Evolutionary conservation across 345 rosid species (phyloP).

Genomic region (Pistacia atlantica): DNA sequence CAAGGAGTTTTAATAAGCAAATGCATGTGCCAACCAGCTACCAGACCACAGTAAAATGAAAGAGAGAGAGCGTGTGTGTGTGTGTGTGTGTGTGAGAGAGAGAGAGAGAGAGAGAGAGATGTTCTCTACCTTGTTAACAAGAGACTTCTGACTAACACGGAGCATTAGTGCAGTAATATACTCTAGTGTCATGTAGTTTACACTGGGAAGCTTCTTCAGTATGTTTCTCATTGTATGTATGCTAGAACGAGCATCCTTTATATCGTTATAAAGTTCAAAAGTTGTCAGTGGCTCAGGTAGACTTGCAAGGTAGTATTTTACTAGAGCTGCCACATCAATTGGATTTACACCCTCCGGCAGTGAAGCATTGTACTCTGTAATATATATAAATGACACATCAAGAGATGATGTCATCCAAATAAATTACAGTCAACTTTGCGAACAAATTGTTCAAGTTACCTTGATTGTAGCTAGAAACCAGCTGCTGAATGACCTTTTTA

Average conservation of each 20-base stretch:
- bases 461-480: slow-evolving; percentile 76
- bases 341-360: slow-evolving; percentile 80
- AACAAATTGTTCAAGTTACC: slow-evolving; percentile 43
- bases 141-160: slow-evolving; percentile 81
- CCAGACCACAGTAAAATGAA: not conserved
- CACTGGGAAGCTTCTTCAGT: slow-evolving; percentile 80
- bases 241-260: slow-evolving; percentile 78
- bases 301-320: slow-evolving; percentile 88
- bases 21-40: not conserved
- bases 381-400: slow-evolving; percentile 18
- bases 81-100: too few species aligned
- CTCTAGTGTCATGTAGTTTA: slow-evolving; percentile 88
- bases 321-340: slow-evolving; percentile 69
- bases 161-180: slow-evolving; percentile 76
- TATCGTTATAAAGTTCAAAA: slow-evolving; percentile 74
- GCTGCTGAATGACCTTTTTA: slow-evolving; percentile 65
- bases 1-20: not conserved
- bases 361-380: slow-evolving; percentile 64
- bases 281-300: slow-evolving; percentile 90
- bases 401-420: slow-evolving; percentile 8
- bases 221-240: slow-evolving; percentile 61
- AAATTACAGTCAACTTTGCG: slow-evolving; percentile 2
- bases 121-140: slow-evolving; percentile 69
- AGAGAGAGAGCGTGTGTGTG: too few species aligned
- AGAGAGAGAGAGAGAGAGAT: slow-evolving; percentile 9